Evolutionary conservation across 2,329 filamentous ascomycete genomes (phyloP).

Genomic region (Colletotrichum abscissum): DNA sequence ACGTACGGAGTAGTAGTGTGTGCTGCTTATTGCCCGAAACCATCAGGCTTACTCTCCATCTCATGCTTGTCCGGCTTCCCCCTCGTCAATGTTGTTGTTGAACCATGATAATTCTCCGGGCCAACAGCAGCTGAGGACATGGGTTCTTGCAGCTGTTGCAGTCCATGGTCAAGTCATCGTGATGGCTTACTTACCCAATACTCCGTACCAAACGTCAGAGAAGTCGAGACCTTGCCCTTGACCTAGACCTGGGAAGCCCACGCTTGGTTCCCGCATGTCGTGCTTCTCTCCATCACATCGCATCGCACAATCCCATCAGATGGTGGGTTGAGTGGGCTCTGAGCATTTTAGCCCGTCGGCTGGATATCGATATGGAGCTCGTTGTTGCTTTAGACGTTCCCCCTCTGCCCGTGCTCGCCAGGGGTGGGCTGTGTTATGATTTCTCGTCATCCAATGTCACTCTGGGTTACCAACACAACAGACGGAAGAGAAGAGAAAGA

Average conservation of each 20-base stretch:
- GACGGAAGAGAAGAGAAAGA: neutral
- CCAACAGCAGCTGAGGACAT: constrained; percentile 32
- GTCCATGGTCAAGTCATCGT: constrained; percentile 14
- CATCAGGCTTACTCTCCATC: neutral
- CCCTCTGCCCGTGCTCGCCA: neutral
- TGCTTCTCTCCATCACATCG: constrained; percentile 23
- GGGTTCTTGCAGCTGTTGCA: constrained; percentile 10
- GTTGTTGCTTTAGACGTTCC: neutral
- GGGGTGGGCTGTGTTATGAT: constrained; percentile 1
- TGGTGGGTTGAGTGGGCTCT: constrained; percentile 6
- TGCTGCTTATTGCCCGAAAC: neutral
- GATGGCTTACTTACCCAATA: neutral
- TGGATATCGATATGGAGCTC: neutral
- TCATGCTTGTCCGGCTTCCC: too few species aligned
- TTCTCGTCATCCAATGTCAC: neutral
- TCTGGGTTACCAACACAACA: neutral
- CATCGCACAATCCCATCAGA: neutral
- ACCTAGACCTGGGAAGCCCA: neutral
- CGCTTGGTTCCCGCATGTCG: constrained; percentile 29
- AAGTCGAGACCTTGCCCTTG: neutral
- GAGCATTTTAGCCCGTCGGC: neutral
- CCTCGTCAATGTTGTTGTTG: constrained; percentile 17
- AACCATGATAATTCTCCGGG: constrained; percentile 22
- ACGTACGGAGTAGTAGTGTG: neutral
- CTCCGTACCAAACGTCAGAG: neutral